Conservation (phyloP, 2,329 filamentous ascomycete species). For the Scolecobasidium constrictum region DNA sequence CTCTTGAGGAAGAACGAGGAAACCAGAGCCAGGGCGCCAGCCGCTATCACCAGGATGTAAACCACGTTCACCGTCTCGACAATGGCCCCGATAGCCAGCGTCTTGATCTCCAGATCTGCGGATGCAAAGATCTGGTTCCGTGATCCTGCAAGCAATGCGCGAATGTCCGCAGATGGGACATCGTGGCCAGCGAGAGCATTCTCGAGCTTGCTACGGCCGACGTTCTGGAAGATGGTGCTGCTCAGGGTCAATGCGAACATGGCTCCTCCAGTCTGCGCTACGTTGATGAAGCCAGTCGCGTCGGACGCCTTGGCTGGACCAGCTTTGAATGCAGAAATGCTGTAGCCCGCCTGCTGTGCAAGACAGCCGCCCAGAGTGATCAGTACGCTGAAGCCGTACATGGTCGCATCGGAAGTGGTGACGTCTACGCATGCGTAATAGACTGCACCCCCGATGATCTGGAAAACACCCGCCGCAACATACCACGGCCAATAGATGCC, state of each 20-base stretch:
- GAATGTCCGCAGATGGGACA: slow-evolving; percentile 7
- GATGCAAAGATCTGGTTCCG: slow-evolving; percentile 2
- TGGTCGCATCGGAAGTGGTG: slow-evolving; percentile 10
- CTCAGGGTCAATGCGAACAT: slow-evolving; percentile 12
- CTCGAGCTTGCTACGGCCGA: slow-evolving; percentile 4
- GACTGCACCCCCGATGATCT: slow-evolving; percentile 13
- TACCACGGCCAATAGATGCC: slow-evolving; percentile 19
- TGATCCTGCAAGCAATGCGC: slow-evolving; percentile 6
- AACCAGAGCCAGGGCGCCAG: slow-evolving; percentile 5
- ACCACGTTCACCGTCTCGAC: slow-evolving; percentile 6
- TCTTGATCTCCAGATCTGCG: background rate
- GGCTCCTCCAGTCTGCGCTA: slow-evolving; percentile 13
- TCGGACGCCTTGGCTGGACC: background rate
- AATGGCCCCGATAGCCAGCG: slow-evolving; percentile 7
- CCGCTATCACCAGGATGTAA: slow-evolving; percentile 9
- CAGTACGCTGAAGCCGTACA: slow-evolving; percentile 18
- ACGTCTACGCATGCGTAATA: slow-evolving; percentile 13
- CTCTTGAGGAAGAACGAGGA: slow-evolving; percentile 7
- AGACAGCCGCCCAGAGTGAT: slow-evolving; percentile 16
- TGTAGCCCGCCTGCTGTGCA: slow-evolving; percentile 14
- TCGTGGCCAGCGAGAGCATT: background rate
- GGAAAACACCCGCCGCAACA: slow-evolving; percentile 11
- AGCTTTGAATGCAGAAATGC: slow-evolving; percentile 12
- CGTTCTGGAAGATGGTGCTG: slow-evolving; percentile 12
- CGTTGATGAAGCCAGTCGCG: slow-evolving; percentile 13